Percentiles rank a stretch among this genome's conserved stretches.
phyloP scores from a whole-genome alignment of 208 protist genomes.

The Balamuthia mandrillaris region DNA sequence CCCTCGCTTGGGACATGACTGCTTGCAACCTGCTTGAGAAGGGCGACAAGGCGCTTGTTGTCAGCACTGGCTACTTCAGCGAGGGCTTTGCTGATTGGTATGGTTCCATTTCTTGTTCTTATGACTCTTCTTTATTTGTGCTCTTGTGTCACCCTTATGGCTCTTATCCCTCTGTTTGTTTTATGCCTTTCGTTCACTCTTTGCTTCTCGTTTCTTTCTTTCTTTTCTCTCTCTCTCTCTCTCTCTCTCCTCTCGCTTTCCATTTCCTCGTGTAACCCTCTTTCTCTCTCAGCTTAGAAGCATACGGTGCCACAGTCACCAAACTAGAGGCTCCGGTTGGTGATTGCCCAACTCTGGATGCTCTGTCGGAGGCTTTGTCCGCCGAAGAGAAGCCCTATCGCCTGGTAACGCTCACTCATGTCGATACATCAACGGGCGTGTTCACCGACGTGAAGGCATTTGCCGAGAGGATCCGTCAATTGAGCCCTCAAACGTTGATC shows the following conservation, averaged over 20 bases:
- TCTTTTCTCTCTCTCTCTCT: not conserved
- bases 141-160: not conserved
- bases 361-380: not conserved
- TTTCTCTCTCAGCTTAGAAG: not conserved
- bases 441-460: conserved; percentile 21
- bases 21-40: conserved; percentile 37
- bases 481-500: conserved; percentile 21
- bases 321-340: not conserved
- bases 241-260: too few species aligned
- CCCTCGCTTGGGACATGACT: conserved; percentile 45
- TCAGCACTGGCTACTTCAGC: conserved; percentile 49
- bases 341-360: not conserved
- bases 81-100: conserved; percentile 46
- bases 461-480: not conserved
- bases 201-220: not conserved
- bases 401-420: conserved; percentile 37
- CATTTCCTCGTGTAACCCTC: not conserved
- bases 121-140: not conserved
- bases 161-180: not conserved
- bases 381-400: not conserved
- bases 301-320: not conserved
- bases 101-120: not conserved
- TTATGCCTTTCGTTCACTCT: too few species aligned
- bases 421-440: conserved; percentile 44
- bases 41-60: conserved; percentile 40